Percentiles rank a stretch among this genome's conserved stretches.
These are phyloP conservation scores for Rhizophagus clarus DNA, from an alignment of 192 early-diverging fungal genomes.

Conservation along the genomic window DNA sequence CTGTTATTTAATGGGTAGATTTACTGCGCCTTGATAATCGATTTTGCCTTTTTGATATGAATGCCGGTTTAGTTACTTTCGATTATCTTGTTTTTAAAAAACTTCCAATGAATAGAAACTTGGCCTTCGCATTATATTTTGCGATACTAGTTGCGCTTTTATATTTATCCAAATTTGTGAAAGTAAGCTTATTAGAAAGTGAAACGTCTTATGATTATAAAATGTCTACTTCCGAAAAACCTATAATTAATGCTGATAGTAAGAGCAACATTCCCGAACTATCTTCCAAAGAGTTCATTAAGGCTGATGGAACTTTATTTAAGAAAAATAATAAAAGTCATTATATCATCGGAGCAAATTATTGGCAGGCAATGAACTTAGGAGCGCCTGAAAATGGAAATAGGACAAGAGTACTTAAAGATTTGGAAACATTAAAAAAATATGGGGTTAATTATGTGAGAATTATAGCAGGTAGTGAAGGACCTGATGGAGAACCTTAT, in stretches of 20 bases:
- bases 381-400: conserved; percentile 49
- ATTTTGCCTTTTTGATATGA: no score
- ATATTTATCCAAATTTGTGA: neutral
- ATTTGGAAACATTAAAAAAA: conserved; percentile 47
- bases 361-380: conserved; percentile 78
- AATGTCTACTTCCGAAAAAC: neutral
- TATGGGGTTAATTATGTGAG: conserved; percentile 63
- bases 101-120: neutral
- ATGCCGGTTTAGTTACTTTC: no score
- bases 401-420: conserved; percentile 52
- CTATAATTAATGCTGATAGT: neutral
- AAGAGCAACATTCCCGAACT: neutral
- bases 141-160: neutral
- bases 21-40: no score
- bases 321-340: conserved; percentile 37
- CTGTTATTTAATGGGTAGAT: no score
- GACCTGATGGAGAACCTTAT: conserved; percentile 55
- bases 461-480: conserved; percentile 65
- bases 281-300: conserved; percentile 40
- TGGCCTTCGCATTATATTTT: neutral
- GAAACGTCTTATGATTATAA: no score
- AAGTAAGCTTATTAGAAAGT: neutral
- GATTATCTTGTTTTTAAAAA: no score
- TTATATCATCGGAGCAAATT: conserved; percentile 61
- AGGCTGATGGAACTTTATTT: conserved; percentile 45